Base-by-base conservation (phyloP, 495 filamentous ascomycete species). In the Aspergillus haitiensis region DNA sequence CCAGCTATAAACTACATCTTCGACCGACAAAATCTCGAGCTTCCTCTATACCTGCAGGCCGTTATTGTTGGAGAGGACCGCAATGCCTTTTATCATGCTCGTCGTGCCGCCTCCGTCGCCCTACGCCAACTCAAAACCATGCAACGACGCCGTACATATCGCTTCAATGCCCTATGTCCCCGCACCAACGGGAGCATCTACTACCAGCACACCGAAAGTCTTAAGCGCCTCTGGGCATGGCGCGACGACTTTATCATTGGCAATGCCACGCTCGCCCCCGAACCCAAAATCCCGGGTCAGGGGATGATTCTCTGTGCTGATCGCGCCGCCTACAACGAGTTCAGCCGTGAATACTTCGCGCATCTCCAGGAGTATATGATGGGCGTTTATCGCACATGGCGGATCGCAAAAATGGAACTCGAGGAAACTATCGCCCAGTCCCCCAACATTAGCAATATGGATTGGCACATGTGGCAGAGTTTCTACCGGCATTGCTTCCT, bases 201-300 rank as follows among this genome's bases (percentile, higher is more conserved):
- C 53, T 8, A 45, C 15, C n/a, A 27, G 0, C 68, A 73, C 33
- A 12, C n/a, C 11, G 9, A 7, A 4, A 68, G 68, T 27, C 52
- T 75, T 27, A 16, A 59, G 0, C 67, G 62, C 6, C 66, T 75
- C 31, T 47, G 61, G 10, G 42, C 42, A 16, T 71, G 70, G 70
- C 35, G 49, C 11, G 47, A 57, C 37, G 54, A 66, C 34, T 54
- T 48, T 37, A 48, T 65, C 15, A 18, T 52, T 1, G 5, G 5
- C 33, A 15, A 66, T 35, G 58, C 67, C 6, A 69, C 67, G 6
- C 56, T 70, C 7, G 59, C 61, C 3, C 56, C 56, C 4, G 34
- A 60, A 0, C 10, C 56, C 12, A 72, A 73, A 56, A 64, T 73
- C 35, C 63, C 69, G 0, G 27, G 27, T 6, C 16, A 48, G 1